phyloP scores from a whole-genome alignment of 1,284 basidiomycete species.

The Melampsora americana region DNA sequence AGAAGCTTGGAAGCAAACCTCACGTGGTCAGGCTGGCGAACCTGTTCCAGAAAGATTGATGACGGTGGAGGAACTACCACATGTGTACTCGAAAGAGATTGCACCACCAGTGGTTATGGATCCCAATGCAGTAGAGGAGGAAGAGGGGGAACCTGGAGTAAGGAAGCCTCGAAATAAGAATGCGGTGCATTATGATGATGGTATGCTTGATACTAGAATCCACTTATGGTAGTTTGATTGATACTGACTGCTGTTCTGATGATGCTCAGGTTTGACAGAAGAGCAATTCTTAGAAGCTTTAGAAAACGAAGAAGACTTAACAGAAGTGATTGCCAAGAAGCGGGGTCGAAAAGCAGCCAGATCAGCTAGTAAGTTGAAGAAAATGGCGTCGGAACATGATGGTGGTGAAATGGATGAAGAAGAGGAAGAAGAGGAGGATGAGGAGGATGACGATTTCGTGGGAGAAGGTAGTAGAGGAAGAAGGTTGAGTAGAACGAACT shows the following conservation, averaged over 20 bases:
- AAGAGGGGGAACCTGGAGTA: conserved; percentile 50
- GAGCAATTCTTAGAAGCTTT: conserved; percentile 54
- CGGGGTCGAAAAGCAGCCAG: conserved; percentile 53
- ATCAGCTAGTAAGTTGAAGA: conserved; percentile 47
- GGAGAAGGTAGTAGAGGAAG: conserved; percentile 44
- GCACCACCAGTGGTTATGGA: conserved; percentile 20
- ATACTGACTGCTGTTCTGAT: not conserved
- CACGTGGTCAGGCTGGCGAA: conserved; percentile 62
- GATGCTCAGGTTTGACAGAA: conserved; percentile 50
- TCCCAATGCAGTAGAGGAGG: conserved; percentile 45
- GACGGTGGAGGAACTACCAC: conserved; percentile 82
- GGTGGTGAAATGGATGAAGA: conserved; percentile 33
- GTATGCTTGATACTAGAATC: conserved; percentile 20
- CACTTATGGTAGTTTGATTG: not conserved
- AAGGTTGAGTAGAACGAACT: conserved; percentile 44
- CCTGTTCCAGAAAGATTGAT: conserved; percentile 77
- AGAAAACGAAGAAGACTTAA: conserved; percentile 53
- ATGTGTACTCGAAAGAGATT: conserved; percentile 64
- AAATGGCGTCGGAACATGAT: conserved; percentile 44
- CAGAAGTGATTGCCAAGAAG: conserved; percentile 54
- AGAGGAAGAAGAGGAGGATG: conserved; percentile 41
- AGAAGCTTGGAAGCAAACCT: conserved; percentile 71
- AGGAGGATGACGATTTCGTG: conserved; percentile 50
- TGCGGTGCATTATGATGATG: conserved; percentile 55
- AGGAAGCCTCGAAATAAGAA: conserved; percentile 50